Evolutionary conservation across 768 basidiomycete genomes (phyloP).

Genomic region (Trametes cinnabarina): DNA sequence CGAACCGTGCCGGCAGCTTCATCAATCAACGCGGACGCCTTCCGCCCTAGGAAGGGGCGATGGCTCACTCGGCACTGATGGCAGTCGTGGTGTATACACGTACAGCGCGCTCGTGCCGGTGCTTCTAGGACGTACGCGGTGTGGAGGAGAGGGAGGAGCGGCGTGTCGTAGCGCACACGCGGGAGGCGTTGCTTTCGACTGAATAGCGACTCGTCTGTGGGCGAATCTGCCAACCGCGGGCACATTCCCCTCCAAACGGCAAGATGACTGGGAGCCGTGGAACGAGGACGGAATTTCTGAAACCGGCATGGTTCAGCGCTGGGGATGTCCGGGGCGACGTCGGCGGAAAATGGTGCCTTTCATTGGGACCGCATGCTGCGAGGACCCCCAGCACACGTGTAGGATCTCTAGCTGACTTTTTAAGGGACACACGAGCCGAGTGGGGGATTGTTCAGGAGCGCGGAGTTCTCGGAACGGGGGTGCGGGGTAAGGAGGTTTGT

Average conservation of each 20-base stretch:
- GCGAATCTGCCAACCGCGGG: slow-evolving; percentile 8
- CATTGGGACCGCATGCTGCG: slow-evolving; percentile 22
- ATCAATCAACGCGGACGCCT: slow-evolving; percentile 6
- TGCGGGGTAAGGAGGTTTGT: slow-evolving; percentile 10
- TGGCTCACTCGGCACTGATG: slow-evolving; percentile 14
- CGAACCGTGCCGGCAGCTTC: slow-evolving; percentile 7
- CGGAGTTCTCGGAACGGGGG: slow-evolving; percentile 17
- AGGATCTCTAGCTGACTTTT: not conserved
- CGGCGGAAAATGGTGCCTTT: slow-evolving; percentile 27
- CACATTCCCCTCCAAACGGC: not conserved
- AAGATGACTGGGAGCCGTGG: slow-evolving; percentile 1
- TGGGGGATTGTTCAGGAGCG: not conserved
- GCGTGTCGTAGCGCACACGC: not conserved
- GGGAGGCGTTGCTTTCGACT: not conserved
- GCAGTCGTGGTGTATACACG: slow-evolving; percentile 13
- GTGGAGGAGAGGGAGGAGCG: slow-evolving; percentile 6
- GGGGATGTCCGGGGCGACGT: slow-evolving; percentile 23
- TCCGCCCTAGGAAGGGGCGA: not conserved
- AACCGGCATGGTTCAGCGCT: slow-evolving; percentile 17
- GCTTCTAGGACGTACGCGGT: slow-evolving; percentile 17
- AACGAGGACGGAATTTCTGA: slow-evolving; percentile 10
- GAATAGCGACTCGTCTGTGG: slow-evolving; percentile 6
- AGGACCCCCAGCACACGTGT: slow-evolving; percentile 22
- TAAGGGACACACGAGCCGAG: not conserved
- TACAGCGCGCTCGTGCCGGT: slow-evolving; percentile 13